A percentile compares a stretch with the other conserved stretches of the same genome.
Conservation (phyloP, 495 filamentous ascomycete genomes). For the Terfezia boudieri region DNA sequence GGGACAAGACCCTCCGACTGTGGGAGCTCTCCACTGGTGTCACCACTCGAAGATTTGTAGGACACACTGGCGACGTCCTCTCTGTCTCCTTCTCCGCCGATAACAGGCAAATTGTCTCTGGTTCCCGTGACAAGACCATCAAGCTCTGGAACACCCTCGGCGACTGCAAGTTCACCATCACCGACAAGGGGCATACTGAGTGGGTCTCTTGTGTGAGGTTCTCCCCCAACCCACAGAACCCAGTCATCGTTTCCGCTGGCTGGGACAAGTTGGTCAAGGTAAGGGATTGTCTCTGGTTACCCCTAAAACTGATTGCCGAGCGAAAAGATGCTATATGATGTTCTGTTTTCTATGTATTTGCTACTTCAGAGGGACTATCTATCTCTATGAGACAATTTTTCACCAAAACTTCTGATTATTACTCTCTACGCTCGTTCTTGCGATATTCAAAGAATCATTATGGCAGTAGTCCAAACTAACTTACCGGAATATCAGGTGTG, state of each 20-base stretch:
- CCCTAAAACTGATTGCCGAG: no score
- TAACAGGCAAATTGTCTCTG: slow-evolving; percentile 99
- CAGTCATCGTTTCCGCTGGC: slow-evolving; percentile 93
- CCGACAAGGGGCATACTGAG: slow-evolving; percentile 98
- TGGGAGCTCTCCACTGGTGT: slow-evolving; percentile 95
- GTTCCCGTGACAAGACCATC: slow-evolving; percentile 92
- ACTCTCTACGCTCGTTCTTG: slow-evolving; percentile 9
- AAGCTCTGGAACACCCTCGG: slow-evolving; percentile 99
- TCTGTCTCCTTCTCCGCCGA: slow-evolving; percentile 99
- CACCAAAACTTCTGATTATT: slow-evolving; percentile 63
- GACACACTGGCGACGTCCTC: slow-evolving; percentile 98
- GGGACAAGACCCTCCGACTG: slow-evolving; percentile 99
- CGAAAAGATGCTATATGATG: background rate
- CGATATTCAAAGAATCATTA: slow-evolving; percentile 1
- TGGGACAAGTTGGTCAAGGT: slow-evolving; percentile 99
- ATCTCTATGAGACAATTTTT: slow-evolving; percentile 88
- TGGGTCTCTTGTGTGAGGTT: slow-evolving; percentile 99
- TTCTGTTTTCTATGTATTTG: slow-evolving; percentile 52
- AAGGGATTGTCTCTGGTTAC: slow-evolving; percentile 19
- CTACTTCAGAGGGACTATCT: slow-evolving; percentile 89
- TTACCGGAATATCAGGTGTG: slow-evolving; percentile 47
- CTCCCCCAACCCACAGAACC: slow-evolving; percentile 99
- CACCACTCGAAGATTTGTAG: slow-evolving; percentile 94
- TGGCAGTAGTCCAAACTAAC: background rate
- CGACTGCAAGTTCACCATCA: slow-evolving; percentile 99